Conservation (phyloP, 2,329 filamentous ascomycete genomes). For the Purpureocillium lavendulum region DNA sequence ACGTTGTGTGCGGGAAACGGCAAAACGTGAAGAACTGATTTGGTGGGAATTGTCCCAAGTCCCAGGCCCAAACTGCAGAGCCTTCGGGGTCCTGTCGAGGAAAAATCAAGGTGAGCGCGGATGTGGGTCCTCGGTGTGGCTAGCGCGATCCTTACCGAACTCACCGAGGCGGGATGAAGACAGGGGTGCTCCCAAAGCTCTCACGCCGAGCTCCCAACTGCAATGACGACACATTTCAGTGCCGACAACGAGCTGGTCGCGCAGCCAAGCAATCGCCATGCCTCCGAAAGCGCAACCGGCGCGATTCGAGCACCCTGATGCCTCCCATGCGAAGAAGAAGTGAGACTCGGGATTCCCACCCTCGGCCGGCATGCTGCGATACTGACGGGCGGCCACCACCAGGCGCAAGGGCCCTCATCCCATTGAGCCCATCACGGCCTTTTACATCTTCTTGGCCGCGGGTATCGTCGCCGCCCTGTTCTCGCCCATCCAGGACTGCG, state of each 20-base stretch:
- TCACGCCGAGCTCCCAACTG: conserved; percentile 13
- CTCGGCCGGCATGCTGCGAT: not conserved
- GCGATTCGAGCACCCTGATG: conserved; percentile 39
- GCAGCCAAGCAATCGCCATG: conserved; percentile 21
- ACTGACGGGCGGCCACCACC: conserved; percentile 1
- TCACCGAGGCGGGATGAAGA: not conserved
- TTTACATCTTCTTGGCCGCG: conserved; percentile 70
- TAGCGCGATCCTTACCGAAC: not conserved
- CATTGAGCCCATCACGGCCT: conserved; percentile 65
- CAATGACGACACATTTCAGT: conserved; percentile 14
- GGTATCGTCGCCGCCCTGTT: conserved; percentile 71
- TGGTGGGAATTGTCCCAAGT: no score
- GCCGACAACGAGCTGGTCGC: conserved; percentile 7
- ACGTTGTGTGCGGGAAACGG: no score
- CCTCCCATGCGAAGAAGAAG: conserved; percentile 45
- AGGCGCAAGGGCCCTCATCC: conserved; percentile 48
- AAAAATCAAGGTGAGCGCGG: conserved; percentile 23
- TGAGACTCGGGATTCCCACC: conserved; percentile 14
- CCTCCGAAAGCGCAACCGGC: conserved; percentile 20
- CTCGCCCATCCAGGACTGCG: conserved; percentile 93
- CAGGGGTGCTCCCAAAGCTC: conserved; percentile 11
- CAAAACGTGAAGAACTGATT: no score
- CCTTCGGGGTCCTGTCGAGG: conserved; percentile 6
- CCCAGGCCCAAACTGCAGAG: not conserved
- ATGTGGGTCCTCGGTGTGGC: conserved; percentile 7